Conservation (phyloP, 1,284 basidiomycete species). For the Meira nashicola region DNA sequence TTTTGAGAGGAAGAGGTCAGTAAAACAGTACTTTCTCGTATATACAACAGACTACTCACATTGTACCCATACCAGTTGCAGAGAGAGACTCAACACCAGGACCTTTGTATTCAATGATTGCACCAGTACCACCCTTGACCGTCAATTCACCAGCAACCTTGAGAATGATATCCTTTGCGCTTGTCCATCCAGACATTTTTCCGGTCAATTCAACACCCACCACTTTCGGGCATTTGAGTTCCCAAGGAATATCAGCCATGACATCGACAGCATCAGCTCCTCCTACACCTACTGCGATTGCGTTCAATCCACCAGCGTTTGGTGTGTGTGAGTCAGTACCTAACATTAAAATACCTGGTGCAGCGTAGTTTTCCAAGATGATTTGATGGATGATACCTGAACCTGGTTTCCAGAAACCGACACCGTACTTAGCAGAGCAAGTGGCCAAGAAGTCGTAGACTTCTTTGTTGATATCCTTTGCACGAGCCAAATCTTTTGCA, state of each 20-base stretch:
- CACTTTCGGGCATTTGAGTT: constrained; percentile 97
- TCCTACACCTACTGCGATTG: constrained; percentile 98
- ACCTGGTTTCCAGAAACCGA: constrained; percentile 99
- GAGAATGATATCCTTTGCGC: constrained; percentile 69
- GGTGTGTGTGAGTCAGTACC: constrained; percentile 99
- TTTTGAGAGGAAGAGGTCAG: too few species aligned
- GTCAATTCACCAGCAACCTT: constrained; percentile 53
- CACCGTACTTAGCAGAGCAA: constrained; percentile 95
- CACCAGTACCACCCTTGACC: constrained; percentile 53
- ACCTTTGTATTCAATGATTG: constrained; percentile 54
- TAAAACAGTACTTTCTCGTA: too few species aligned
- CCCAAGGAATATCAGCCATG: constrained; percentile 96
- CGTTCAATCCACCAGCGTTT: constrained; percentile 96
- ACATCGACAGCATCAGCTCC: constrained; percentile 99
- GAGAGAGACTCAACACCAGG: constrained; percentile 88
- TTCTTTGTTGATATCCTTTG: constrained; percentile 93
- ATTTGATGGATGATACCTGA: constrained; percentile 69
- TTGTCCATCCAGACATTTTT: constrained; percentile 92
- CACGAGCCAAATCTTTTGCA: constrained; percentile 84
- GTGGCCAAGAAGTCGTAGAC: constrained; percentile 99
- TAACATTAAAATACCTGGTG: constrained; percentile 98
- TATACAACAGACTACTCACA: constrained; percentile 14
- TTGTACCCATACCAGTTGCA: constrained; percentile 98
- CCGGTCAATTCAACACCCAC: constrained; percentile 96
- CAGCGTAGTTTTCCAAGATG: constrained; percentile 97